Evolutionary conservation across 1,284 basidiomycete genomes (phyloP).

Genomic region (Cryptococcus sp.): DNA sequence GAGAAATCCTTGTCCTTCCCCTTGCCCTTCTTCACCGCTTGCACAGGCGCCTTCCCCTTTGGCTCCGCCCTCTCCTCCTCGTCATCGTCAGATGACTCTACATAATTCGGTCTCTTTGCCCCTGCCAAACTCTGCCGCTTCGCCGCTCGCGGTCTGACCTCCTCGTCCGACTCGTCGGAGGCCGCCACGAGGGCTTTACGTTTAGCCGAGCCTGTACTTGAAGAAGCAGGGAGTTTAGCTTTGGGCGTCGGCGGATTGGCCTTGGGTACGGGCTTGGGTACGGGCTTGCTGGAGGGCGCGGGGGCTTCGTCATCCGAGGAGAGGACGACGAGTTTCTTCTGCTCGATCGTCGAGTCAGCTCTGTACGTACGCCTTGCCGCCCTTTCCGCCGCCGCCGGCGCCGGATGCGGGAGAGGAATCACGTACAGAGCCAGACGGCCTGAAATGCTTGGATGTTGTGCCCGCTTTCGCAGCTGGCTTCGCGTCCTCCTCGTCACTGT

Average conservation of each 20-base stretch:
- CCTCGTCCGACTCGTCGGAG: conserved; percentile 27
- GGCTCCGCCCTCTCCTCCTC: conserved; percentile 31
- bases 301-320: conserved; percentile 12
- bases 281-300: conserved; percentile 1
- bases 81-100: conserved; percentile 27
- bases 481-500: conserved; percentile 41
- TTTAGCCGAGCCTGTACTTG: conserved; percentile 13
- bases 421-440: conserved; percentile 5
- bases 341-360: not conserved
- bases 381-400: too few species aligned
- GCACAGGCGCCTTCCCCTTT: conserved; percentile 10
- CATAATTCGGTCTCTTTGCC: conserved; percentile 28
- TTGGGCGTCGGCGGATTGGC: conserved; percentile 13
- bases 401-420: too few species aligned
- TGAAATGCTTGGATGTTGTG: conserved; percentile 37
- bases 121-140: conserved; percentile 35
- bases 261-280: not conserved
- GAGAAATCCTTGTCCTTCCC: conserved; percentile 14
- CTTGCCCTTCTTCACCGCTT: conserved; percentile 14
- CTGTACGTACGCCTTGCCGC: too few species aligned
- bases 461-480: conserved; percentile 16
- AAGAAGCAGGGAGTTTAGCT: conserved; percentile 8
- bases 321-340: conserved; percentile 16
- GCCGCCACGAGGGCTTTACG: conserved; percentile 14
- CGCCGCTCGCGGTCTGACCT: conserved; percentile 35